These are phyloP conservation scores for Neonectria hederae DNA, from an alignment of 2,329 filamentous ascomycete genomes.

Conservation along the genomic window DNA sequence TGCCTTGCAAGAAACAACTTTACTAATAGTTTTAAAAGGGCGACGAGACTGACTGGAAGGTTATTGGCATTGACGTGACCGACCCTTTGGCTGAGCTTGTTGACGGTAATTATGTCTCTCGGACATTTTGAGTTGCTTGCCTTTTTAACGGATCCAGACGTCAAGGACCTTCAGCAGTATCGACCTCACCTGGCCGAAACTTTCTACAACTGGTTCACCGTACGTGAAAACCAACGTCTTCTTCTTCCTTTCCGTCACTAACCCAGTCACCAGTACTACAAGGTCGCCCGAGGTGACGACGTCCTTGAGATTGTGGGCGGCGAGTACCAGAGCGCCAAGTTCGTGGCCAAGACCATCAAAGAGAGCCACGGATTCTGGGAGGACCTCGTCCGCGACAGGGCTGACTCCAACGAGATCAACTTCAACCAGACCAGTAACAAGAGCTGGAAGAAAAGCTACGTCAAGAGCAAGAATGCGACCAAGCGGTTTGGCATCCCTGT, in stretches of 20 bases:
- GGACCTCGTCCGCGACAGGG: conserved; percentile 50
- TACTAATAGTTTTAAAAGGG: conserved; percentile 30
- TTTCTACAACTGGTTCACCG: conserved; percentile 53
- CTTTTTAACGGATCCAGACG: conserved; percentile 42
- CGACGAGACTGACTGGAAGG: conserved; percentile 53
- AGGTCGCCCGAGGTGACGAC: conserved; percentile 49
- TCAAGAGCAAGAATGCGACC: conserved; percentile 45
- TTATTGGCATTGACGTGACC: conserved; percentile 50
- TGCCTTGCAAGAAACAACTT: accelerated
- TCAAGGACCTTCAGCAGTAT: conserved; percentile 51
- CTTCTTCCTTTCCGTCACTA: neutral
- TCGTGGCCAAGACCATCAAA: conserved; percentile 44
- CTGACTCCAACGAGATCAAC: conserved; percentile 50
- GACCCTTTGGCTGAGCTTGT: conserved; percentile 50
- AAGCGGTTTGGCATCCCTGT: conserved; percentile 45
- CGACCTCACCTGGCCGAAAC: conserved; percentile 48
- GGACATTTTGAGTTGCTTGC: too few relatives aligned
- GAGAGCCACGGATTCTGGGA: conserved; percentile 53
- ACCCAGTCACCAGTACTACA: conserved; percentile 48
- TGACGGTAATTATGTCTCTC: conserved; percentile 44
- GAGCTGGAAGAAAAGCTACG: conserved; percentile 44
- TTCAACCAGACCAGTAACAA: conserved; percentile 52
- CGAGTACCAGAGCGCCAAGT: conserved; percentile 48
- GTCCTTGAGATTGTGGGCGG: conserved; percentile 50
- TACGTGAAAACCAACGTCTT: conserved; percentile 27